phyloP scores from a whole-genome alignment of 352 stramenopile species.

The Globisporangium splendens region DNA sequence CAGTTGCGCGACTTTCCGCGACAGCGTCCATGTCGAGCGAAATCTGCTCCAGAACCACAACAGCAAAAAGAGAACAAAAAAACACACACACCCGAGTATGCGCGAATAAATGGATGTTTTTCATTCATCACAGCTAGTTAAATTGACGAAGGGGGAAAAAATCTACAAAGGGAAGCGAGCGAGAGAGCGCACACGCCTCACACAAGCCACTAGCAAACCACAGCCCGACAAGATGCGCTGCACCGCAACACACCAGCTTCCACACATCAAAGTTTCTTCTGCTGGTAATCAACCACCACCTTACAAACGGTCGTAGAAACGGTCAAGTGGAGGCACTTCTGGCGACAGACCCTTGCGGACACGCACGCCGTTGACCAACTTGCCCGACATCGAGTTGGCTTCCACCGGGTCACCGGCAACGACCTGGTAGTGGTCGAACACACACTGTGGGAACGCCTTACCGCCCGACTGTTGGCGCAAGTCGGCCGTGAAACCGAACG shows the following conservation, averaged over 20 bases:
- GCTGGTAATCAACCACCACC: slow-evolving; percentile 7
- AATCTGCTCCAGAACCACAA: not conserved
- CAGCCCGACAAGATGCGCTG: not conserved
- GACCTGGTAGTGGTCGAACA: slow-evolving; percentile 99
- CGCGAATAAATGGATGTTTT: slow-evolving; percentile 18
- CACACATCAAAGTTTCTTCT: slow-evolving; percentile 6
- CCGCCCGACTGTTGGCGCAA: slow-evolving; percentile 98
- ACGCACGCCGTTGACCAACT: slow-evolving; percentile 93
- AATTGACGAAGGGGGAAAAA: slow-evolving; percentile 13
- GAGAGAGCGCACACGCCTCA: not conserved
- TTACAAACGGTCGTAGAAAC: slow-evolving; percentile 99
- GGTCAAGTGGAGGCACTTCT: slow-evolving; percentile 96
- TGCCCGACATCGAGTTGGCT: slow-evolving; percentile 91
- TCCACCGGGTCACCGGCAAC: slow-evolving; percentile 93
- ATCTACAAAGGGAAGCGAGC: slow-evolving; percentile 16
- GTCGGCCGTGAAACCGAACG: slow-evolving; percentile 99
- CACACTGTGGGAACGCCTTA: slow-evolving; percentile 99
- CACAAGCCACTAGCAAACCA: not conserved
- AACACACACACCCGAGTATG: not conserved
- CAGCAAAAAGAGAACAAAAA: slow-evolving; percentile 1
- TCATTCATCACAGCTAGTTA: slow-evolving; percentile 17
- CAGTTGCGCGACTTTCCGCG: no score
- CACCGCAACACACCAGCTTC: not conserved
- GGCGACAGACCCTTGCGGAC: slow-evolving; percentile 97
- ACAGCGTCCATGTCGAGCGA: no score